Evolutionary conservation across 2,329 filamentous ascomycete species (phyloP), one percentile per base, ranked within the genome.

Genomic region (Talaromyces sp.): DNA sequence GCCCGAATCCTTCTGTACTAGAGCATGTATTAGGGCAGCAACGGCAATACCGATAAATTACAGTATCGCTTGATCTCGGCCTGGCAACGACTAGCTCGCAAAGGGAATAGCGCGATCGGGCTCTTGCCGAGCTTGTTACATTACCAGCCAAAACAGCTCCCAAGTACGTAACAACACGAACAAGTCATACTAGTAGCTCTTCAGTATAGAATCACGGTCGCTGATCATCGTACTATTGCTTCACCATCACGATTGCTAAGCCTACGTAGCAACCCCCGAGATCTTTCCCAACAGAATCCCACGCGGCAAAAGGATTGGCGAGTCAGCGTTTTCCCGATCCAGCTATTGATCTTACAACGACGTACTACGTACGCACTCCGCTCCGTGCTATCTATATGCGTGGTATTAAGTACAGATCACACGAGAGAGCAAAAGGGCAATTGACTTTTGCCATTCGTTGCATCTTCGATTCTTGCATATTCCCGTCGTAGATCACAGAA

Each of bases 31-130:
- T 52, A 27, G 19, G 10, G 10, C 49, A 3, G 50, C 35, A 35
- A 54, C 16, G 3, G 31, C 5, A 58, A 41, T 58, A 58, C 56
- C 19, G 19, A 35, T 45, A 41, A 41, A 31, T 24, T 24, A 62
- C 41, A 9, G 50, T 63, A 54, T 63, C 61, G 61, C 61, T 47
- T 19, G 50, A 63, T 63, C 61, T 63, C 61, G 61, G 61, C 16
- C 27, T 24, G 22, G n/a, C 8, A 16, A 13, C n/a, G 24, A 9
- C 61, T 57, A 63, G 41, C 1, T 31, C 19, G 2, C 0, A 63
- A 47, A 2, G 3, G 24, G 37, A n/a, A 45, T 63, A 49, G 61
- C 11, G 10, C 22, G 50, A 63, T 63, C 60, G 35, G 58, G 45
- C 10, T 52, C 45, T 31, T 16, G 33, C 45, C n/a, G 22, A 27